Conservation (phyloP, 441 rosid genomes). For the Pelargonium cotyledonis region DNA sequence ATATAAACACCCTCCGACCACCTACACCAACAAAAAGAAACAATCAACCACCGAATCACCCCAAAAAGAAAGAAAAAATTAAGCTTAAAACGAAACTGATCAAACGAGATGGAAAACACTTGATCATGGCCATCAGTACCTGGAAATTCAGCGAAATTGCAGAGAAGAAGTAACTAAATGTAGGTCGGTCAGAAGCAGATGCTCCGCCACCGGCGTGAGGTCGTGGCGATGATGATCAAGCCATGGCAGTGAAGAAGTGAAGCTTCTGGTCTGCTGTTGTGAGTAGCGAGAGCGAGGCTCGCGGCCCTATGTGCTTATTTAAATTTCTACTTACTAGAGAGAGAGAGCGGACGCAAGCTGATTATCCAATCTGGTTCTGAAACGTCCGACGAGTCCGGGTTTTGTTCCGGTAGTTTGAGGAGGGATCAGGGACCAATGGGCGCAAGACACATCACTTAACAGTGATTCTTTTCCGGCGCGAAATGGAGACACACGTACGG, state of each 20-base stretch:
- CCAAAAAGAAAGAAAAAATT: too few relatives aligned
- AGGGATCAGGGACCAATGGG: background rate
- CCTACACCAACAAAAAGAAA: background rate
- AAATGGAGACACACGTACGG: too few relatives aligned
- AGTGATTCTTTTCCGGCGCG: too few relatives aligned
- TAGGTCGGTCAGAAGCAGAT: background rate
- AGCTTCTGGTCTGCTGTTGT: background rate
- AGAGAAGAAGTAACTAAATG: background rate
- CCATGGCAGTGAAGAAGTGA: background rate
- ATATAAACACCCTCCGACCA: background rate
- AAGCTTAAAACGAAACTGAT: background rate
- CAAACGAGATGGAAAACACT: background rate
- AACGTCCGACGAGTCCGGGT: background rate
- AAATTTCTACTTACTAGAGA: background rate
- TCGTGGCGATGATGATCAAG: background rate
- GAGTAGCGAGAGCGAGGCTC: background rate
- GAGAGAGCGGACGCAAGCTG: background rate
- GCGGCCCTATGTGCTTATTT: background rate
- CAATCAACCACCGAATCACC: too few relatives aligned
- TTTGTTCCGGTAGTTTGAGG: conserved; percentile 1
- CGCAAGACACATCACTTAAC: background rate
- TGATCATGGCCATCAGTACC: background rate
- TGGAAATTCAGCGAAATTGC: background rate
- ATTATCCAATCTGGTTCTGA: conserved; percentile 4
- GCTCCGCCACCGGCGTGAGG: background rate